Percentiles rank a stretch among this genome's conserved stretches.
Conservation (phyloP, 306 rosid species). For the Vigna angularis region DNA sequence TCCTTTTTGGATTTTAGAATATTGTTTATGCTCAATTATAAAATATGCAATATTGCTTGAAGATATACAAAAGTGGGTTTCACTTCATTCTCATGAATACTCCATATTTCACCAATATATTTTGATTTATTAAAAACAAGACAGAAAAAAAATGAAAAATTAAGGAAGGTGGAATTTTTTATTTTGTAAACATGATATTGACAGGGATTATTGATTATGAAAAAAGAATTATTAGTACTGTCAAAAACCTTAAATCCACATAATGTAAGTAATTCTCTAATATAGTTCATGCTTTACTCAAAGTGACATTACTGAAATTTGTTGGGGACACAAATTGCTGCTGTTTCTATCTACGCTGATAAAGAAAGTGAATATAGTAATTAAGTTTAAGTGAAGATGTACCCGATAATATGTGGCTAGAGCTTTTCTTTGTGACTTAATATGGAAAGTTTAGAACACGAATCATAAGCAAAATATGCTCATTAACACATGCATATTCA, state of each 20-base stretch:
- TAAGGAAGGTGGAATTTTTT: too few relatives aligned
- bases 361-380: too few relatives aligned
- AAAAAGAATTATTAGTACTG: too few relatives aligned
- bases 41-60: neutral
- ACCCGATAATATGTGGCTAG: neutral
- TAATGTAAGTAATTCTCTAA: too few relatives aligned
- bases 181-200: too few relatives aligned
- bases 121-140: neutral
- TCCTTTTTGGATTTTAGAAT: conserved; percentile 10
- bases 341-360: too few relatives aligned
- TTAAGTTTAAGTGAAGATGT: neutral
- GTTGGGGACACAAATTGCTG: too few relatives aligned
- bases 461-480: neutral
- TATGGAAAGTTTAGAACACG: neutral
- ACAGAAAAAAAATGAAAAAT: neutral
- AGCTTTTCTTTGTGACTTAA: neutral
- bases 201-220: too few relatives aligned
- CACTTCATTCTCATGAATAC: neutral
- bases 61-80: neutral
- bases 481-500: neutral
- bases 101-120: neutral
- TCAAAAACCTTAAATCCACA: too few relatives aligned
- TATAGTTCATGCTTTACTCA: too few relatives aligned
- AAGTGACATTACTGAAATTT: too few relatives aligned
- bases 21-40: neutral